Base-by-base conservation (phyloP, 1,139 yeast genomes). In the Geotrichum phurueaensis region DNA sequence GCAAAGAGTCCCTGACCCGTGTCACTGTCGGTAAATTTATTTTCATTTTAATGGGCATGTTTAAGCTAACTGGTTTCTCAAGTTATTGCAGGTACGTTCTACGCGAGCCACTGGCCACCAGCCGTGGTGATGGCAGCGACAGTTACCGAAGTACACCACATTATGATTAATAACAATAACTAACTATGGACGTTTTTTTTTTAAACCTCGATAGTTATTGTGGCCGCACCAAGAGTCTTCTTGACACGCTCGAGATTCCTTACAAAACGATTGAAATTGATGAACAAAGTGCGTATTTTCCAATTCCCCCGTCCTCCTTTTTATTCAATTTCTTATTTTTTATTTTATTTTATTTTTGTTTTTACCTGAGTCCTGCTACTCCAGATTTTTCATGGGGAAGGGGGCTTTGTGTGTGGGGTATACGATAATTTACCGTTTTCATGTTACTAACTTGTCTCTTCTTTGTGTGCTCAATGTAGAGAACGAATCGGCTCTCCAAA, bases 401-500 rank as follows among this genome's bases (percentile, higher is more conserved):
- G 47, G 12, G 7, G 3, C 18, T 31, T 3, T 51, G 27, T 13
- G 47, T 22, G 12, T 23, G 20, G 31, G 15, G 22, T n/a, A 25
- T 23, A 25, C 18, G n/a, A n/a, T 23, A 50, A 36, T 5, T 27
- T 27, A 27, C 31, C 31, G 31, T 27, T n/a, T n/a, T 27, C 31
- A 27, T 27, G 31, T 27, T 13, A 23, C 43, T 31, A 23, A 31
- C 47, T 18, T 18, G 12, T 33, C 2, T 39, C 1, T 13, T 15
- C 18, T 15, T 3, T 39, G 10, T 36, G 31, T 13, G 48, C 20
- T 22, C 15, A 10, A 47, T 49, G 7, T 62, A 51, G 67, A 70
- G 23, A 85, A 86, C 57, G 92, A 91, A 51, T 71, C 73, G 20
- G 86, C 80, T n/a, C 83, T 92, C 68, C 98, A 94, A 77, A 86